phyloP scores from a whole-genome alignment of 768 basidiomycete species.

The Leccinum barrowsii region DNA sequence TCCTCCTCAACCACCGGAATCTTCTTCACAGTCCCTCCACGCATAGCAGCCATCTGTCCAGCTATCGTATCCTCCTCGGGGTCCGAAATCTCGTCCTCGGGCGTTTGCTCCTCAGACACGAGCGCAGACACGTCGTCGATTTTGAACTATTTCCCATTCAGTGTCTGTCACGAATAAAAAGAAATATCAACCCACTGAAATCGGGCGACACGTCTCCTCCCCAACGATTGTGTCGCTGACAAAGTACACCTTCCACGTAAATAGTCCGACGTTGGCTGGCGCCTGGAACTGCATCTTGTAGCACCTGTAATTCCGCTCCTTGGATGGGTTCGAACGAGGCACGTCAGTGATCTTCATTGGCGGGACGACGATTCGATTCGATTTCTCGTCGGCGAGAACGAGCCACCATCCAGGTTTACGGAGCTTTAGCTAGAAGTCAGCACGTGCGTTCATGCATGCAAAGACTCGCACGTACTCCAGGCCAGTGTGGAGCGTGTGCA shows the following conservation, averaged over 20 bases:
- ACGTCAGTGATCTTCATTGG: slow-evolving; percentile 80
- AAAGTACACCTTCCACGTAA: slow-evolving; percentile 85
- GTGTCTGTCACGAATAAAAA: neutral
- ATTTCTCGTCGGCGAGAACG: slow-evolving; percentile 83
- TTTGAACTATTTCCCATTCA: slow-evolving; percentile 55
- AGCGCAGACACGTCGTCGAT: slow-evolving; percentile 70
- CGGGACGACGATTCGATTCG: slow-evolving; percentile 81
- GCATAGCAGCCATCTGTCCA: slow-evolving; percentile 97
- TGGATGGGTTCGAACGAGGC: slow-evolving; percentile 53
- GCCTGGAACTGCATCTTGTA: slow-evolving; percentile 96
- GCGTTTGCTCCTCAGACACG: slow-evolving; percentile 51
- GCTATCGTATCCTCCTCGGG: slow-evolving; percentile 96
- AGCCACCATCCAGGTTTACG: slow-evolving; percentile 94
- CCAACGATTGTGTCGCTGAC: slow-evolving; percentile 89
- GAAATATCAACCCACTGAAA: slow-evolving; percentile 51
- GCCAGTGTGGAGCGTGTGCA: slow-evolving; percentile 95
- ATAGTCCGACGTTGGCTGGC: slow-evolving; percentile 76
- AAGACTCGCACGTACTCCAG: slow-evolving; percentile 53
- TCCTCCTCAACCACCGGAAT: slow-evolving; percentile 36
- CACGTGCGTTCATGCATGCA: neutral
- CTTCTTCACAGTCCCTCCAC: slow-evolving; percentile 82
- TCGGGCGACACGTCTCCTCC: slow-evolving; percentile 66
- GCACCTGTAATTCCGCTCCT: slow-evolving; percentile 61
- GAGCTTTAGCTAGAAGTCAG: slow-evolving; percentile 41
- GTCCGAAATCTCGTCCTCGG: slow-evolving; percentile 94